These are phyloP conservation scores for Catenaria anguillulae DNA, from an alignment of 371 early-diverging fungal species.

Conservation along the genomic window DNA sequence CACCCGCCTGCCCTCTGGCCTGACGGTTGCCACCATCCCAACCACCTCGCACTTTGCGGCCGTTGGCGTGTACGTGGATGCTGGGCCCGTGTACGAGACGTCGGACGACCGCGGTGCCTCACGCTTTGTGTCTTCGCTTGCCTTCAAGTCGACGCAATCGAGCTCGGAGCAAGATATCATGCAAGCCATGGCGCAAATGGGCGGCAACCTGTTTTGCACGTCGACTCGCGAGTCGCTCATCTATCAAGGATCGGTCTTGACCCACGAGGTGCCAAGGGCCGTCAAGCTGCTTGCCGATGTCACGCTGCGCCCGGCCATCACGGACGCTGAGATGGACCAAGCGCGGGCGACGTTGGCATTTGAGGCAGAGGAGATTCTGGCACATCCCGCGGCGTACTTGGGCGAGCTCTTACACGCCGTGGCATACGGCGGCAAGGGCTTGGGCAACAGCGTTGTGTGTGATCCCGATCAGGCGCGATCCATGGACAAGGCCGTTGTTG, in stretches of 20 bases:
- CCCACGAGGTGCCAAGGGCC: conserved; percentile 56
- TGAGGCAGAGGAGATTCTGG: conserved; percentile 71
- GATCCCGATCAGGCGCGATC: conserved; percentile 42
- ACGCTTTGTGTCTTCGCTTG: conserved; percentile 75
- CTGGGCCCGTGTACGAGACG: conserved; percentile 76
- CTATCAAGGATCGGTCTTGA: conserved; percentile 83
- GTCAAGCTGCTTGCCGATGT: conserved; percentile 64
- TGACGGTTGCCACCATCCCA: conserved; percentile 52
- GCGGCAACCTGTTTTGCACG: conserved; percentile 78
- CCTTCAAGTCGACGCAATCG: conserved; percentile 67
- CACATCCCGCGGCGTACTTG: conserved; percentile 66
- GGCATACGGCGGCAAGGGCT: conserved; percentile 63
- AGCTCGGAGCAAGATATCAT: conserved; percentile 48
- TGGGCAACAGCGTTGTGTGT: conserved; percentile 74
- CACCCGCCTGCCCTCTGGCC: conserved; percentile 71
- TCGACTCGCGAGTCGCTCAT: conserved; percentile 84
- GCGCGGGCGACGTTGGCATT: conserved; percentile 61
- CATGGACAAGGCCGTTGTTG: conserved; percentile 52
- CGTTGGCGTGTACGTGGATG: conserved; percentile 75
- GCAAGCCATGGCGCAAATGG: conserved; percentile 61
- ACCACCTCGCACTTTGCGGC: conserved; percentile 53
- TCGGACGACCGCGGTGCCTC: conserved; percentile 49
- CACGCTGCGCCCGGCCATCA: conserved; percentile 51
- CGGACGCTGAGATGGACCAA: conserved; percentile 61
- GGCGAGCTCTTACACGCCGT: conserved; percentile 74